phyloP scores from a whole-genome alignment of 2,329 filamentous ascomycete genomes.

The Botrytis hyacinthi region DNA sequence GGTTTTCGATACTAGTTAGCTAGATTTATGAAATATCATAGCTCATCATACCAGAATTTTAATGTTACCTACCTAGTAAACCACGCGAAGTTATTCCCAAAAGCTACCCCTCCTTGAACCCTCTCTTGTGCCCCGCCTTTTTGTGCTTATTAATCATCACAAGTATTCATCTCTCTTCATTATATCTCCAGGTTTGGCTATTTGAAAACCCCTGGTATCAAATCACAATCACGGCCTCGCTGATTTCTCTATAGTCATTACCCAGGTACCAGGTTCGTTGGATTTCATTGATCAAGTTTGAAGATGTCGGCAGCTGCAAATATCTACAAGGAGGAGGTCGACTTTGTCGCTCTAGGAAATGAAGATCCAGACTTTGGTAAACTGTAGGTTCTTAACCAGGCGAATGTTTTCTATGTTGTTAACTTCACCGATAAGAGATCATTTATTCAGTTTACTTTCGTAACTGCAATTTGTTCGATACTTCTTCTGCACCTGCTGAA shows the following conservation, averaged over 20 bases:
- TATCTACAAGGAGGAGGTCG: conserved; percentile 56
- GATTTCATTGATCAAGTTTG: not conserved
- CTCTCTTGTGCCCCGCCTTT: not conserved
- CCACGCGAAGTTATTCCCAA: not conserved
- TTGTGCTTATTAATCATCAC: conserved; percentile 6
- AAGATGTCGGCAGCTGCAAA: conserved; percentile 39
- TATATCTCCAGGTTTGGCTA: not conserved
- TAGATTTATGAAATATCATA: not conserved
- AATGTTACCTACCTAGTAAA: not conserved
- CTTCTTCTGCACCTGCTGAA: conserved; percentile 17
- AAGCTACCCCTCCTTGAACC: conserved; percentile 12
- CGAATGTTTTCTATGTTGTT: conserved; percentile 10
- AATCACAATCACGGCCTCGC: not conserved
- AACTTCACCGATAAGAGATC: not conserved
- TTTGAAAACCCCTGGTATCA: not conserved
- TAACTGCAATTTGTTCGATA: not conserved
- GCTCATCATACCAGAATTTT: not conserved
- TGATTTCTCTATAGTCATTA: not conserved
- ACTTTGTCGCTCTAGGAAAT: conserved; percentile 60
- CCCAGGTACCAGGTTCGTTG: not conserved
- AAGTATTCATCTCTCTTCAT: not conserved
- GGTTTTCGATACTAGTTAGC: not conserved
- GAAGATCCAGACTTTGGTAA: conserved; percentile 59
- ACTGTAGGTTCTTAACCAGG: conserved; percentile 43
- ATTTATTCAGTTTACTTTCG: not conserved